Base-by-base conservation (phyloP, 805 yeast species). In the Tetrapisispora arboricola region DNA sequence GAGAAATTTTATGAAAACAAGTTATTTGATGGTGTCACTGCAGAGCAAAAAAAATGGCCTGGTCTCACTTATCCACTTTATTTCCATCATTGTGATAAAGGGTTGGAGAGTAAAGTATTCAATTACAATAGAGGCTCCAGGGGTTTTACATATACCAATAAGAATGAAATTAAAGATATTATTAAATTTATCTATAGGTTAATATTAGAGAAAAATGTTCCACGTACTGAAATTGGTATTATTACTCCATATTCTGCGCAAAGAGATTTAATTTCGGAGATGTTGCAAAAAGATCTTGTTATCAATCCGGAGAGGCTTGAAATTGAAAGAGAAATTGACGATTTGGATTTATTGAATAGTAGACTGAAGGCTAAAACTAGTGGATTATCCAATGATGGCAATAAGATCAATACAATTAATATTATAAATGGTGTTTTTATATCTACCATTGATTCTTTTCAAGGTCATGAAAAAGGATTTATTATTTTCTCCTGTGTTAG, bases 381-480 rank as follows among this genome's bases (percentile, higher is more conserved):
- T 40, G 25, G 39, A 20, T 19, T 36, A 9, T 27, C 31, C 6
- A 26, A 22, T 36, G 26, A 20, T 22, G 32, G 32, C 8, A 48
- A 31, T 15, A 40, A 38, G 27, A 31, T 26, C 17, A 54, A 47
- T 19, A 54, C 57, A 16, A 53, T 60, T 30, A 62, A 63, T 41
- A 61, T 61, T 26, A 50, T 72, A 30, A 65, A 68, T 40, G 72
- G 70, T 4, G 55, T 72, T 15, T 64, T 71, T 62, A 63, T 75
- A 49, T 68, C 73, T 13, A 61, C 85, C 0, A 82, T 86, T n/a
- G 96, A 86, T 60, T 92, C 95, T 1, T 86, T 86, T 65, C 95
- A 86, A 62, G 95, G 95, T 48, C 97, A 92, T 61, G 99, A 92
- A 57, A 92, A 90, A 60, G 96, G 90, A 47, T 76, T 92, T 36